phyloP scores from a whole-genome alignment of 2,329 filamentous ascomycete species.

The Arachnomyces sp. region DNA sequence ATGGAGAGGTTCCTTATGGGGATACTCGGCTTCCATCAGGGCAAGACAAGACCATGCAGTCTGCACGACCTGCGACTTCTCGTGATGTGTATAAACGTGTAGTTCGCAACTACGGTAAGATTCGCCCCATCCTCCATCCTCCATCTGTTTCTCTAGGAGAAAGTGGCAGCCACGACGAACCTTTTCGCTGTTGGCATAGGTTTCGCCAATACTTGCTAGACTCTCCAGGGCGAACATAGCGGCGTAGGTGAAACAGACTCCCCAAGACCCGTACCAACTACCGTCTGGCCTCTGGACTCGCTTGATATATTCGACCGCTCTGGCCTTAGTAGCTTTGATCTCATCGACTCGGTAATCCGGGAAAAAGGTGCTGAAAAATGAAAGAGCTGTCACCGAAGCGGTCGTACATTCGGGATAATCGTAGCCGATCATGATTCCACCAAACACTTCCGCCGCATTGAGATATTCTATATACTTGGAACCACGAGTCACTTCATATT shows the following conservation, averaged over 20 bases:
- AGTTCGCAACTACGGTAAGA: conserved; percentile 80
- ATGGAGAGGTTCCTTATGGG: conserved; percentile 63
- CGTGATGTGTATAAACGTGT: conserved; percentile 67
- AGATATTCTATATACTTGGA: conserved; percentile 72
- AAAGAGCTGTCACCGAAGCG: conserved; percentile 80
- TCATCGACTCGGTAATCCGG: conserved; percentile 71
- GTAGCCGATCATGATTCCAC: conserved; percentile 96
- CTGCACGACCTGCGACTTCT: conserved; percentile 81
- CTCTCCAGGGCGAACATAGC: conserved; percentile 94
- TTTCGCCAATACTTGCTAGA: conserved; percentile 72
- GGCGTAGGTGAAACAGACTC: conserved; percentile 95
- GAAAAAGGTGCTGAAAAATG: conserved; percentile 72
- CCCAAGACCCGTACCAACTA: conserved; percentile 98
- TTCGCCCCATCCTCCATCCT: conserved; percentile 94
- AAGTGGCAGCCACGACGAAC: conserved; percentile 76
- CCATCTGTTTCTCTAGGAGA: conserved; percentile 72
- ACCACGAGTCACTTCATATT: conserved; percentile 78
- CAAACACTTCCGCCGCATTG: conserved; percentile 95
- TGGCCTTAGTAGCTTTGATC: conserved; percentile 63
- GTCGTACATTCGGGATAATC: conserved; percentile 98
- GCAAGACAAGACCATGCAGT: conserved; percentile 85
- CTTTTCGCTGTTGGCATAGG: conserved; percentile 63
- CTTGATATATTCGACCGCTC: conserved; percentile 77
- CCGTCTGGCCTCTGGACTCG: conserved; percentile 69
- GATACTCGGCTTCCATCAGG: conserved; percentile 75